A percentile compares a stretch with the other conserved stretches of the same genome.
These are phyloP conservation scores for Colletotrichum gigasporum DNA, from an alignment of 2,329 filamentous ascomycete species.

Conservation along the genomic window DNA sequence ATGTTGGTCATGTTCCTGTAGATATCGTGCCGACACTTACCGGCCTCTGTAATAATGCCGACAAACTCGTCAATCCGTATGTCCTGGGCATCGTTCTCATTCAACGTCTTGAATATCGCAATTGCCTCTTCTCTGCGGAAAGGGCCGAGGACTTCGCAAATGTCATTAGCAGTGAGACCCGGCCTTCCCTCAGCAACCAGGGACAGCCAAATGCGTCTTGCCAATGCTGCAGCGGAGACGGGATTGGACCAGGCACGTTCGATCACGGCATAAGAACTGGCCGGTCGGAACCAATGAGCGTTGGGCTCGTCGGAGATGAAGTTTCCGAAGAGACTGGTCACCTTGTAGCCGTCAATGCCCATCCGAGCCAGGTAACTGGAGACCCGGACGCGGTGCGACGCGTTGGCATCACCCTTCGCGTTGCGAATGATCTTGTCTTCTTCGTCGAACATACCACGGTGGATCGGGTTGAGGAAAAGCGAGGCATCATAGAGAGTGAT, in stretches of 20 bases:
- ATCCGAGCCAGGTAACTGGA: constrained; percentile 37
- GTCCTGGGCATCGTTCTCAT: constrained; percentile 37
- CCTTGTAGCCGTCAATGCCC: constrained; percentile 38
- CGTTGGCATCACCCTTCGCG: constrained; percentile 36
- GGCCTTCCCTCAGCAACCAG: constrained; percentile 37
- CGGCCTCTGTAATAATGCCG: constrained; percentile 38
- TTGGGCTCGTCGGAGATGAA: constrained; percentile 36
- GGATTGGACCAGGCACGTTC: constrained; percentile 39
- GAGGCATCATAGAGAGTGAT: constrained; percentile 40
- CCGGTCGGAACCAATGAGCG: constrained; percentile 38
- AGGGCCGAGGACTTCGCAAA: constrained; percentile 39
- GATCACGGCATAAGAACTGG: constrained; percentile 37
- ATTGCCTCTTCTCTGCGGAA: constrained; percentile 36
- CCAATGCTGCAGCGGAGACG: constrained; percentile 37
- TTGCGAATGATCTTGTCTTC: constrained; percentile 39
- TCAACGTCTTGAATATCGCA: constrained; percentile 32
- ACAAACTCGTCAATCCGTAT: constrained; percentile 41
- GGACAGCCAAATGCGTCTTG: constrained; percentile 40
- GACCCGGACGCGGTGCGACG: constrained; percentile 35
- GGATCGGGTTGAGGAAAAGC: constrained; percentile 35
- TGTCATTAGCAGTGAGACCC: constrained; percentile 34
- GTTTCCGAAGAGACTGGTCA: constrained; percentile 39
- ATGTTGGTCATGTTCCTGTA: constrained; percentile 39
- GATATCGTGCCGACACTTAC: constrained; percentile 37
- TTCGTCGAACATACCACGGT: constrained; percentile 33